Conservation (phyloP, 2,329 filamentous ascomycete genomes). For the Periconia sp. region DNA sequence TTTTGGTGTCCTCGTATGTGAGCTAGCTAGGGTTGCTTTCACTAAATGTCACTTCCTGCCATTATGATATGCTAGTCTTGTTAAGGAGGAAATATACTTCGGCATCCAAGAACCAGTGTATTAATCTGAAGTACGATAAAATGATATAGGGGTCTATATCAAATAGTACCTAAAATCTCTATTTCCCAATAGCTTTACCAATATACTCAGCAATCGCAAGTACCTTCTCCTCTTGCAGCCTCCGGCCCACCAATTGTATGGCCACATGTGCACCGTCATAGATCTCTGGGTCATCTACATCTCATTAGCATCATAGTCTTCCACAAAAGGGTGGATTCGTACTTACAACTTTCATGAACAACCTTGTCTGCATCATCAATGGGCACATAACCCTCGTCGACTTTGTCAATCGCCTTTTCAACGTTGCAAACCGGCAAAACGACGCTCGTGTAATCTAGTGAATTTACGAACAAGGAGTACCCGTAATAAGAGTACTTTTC, state of each 20-base stretch:
- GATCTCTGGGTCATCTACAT: constrained; percentile 46
- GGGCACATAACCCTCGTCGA: constrained; percentile 28
- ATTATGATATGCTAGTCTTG: no score
- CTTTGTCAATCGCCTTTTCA: constrained; percentile 33
- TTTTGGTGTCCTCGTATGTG: no score
- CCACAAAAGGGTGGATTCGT: constrained; percentile 8
- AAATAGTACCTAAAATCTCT: not conserved
- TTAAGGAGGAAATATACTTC: no score
- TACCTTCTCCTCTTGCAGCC: constrained; percentile 48
- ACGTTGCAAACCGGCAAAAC: constrained; percentile 42
- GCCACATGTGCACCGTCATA: constrained; percentile 47
- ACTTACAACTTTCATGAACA: constrained; percentile 37
- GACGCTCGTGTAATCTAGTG: constrained; percentile 41
- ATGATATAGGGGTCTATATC: no score
- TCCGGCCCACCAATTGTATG: constrained; percentile 45
- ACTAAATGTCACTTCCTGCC: no score
- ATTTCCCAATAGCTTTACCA: constrained; percentile 26
- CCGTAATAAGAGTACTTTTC: constrained; percentile 42
- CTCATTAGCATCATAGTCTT: not conserved
- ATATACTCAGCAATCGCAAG: constrained; percentile 44
- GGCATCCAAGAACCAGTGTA: no score
- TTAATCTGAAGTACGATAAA: no score
- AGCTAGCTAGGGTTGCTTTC: no score
- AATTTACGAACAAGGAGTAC: constrained; percentile 38
- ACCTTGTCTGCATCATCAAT: constrained; percentile 34